Evolutionary conservation across 1,139 yeast genomes (phyloP).

Genomic region (Yamadazyma diddensiae): DNA sequence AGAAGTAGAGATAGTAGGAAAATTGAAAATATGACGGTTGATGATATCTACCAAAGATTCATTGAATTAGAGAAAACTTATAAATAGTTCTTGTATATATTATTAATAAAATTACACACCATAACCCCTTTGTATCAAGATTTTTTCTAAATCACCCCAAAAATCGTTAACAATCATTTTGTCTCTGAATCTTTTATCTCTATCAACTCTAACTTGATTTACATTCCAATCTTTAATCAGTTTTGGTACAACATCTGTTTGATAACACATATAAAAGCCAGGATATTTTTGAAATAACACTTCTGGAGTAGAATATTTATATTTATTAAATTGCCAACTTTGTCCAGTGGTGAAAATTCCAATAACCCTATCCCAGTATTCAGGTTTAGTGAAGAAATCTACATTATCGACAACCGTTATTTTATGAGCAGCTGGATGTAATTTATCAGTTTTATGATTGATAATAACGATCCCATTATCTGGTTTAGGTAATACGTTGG

Average conservation of each 20-base stretch:
- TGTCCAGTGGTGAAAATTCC: slow-evolving; percentile 97
- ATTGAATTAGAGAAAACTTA: slow-evolving; percentile 48
- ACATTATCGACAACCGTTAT: slow-evolving; percentile 85
- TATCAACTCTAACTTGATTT: slow-evolving; percentile 69
- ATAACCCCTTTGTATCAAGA: slow-evolving; percentile 47
- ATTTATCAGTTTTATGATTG: slow-evolving; percentile 52
- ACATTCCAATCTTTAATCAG: slow-evolving; percentile 88
- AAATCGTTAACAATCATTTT: slow-evolving; percentile 79
- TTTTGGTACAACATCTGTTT: slow-evolving; percentile 77
- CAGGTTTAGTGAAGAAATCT: slow-evolving; percentile 87
- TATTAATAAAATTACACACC: slow-evolving; percentile 17
- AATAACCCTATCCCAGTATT: slow-evolving; percentile 94
- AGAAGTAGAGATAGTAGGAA: slow-evolving; percentile 59
- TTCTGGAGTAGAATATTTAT: slow-evolving; percentile 80
- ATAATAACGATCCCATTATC: slow-evolving; percentile 47
- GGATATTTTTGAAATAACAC: slow-evolving; percentile 76
- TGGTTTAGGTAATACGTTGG: slow-evolving; percentile 28
- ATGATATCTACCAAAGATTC: slow-evolving; percentile 50
- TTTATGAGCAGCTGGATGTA: slow-evolving; percentile 53
- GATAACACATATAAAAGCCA: slow-evolving; percentile 76
- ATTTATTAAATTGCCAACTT: slow-evolving; percentile 91
- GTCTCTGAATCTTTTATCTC: slow-evolving; percentile 83
- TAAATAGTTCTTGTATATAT: slow-evolving; percentile 12
- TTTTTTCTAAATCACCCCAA: slow-evolving; percentile 75
- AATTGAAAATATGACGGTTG: slow-evolving; percentile 40